Percentiles rank a stretch among this genome's conserved stretches.
These are phyloP conservation scores for Prunus persica DNA, from an alignment of 306 rosid genomes.

Conservation along the genomic window DNA sequence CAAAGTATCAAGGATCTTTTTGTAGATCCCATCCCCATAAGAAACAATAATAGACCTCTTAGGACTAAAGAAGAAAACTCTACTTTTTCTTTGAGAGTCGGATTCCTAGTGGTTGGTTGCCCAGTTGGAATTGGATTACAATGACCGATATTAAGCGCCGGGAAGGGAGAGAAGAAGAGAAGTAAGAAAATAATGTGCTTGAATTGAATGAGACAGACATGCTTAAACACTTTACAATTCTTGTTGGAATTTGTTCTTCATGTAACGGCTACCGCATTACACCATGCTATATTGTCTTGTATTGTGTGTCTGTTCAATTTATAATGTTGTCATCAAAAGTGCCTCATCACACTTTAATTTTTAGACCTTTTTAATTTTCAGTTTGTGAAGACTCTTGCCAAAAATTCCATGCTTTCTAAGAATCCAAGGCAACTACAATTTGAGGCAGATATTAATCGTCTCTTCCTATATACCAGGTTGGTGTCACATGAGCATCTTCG, in stretches of 20 bases:
- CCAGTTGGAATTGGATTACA: too few relatives aligned
- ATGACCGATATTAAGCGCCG: too few relatives aligned
- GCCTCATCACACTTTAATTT: background rate
- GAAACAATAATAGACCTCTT: background rate
- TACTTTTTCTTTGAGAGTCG: too few relatives aligned
- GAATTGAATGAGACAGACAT: too few relatives aligned
- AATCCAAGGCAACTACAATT: slow-evolving; percentile 75
- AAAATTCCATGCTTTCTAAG: slow-evolving; percentile 50
- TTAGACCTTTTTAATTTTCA: slow-evolving; percentile 24
- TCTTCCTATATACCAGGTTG: slow-evolving; percentile 82
- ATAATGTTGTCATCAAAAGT: background rate
- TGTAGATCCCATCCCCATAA: background rate
- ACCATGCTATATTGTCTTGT: background rate
- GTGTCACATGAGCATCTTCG: slow-evolving; percentile 5
- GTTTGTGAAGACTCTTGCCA: slow-evolving; percentile 68
- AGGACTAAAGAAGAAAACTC: too few relatives aligned
- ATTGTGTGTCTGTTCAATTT: background rate
- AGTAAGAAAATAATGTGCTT: too few relatives aligned
- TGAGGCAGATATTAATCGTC: slow-evolving; percentile 78
- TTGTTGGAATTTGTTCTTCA: background rate
- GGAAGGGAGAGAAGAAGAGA: too few relatives aligned
- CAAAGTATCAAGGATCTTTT: background rate
- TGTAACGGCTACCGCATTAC: background rate
- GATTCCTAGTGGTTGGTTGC: background rate
- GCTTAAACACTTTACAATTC: background rate